Conservation (phyloP, 2,329 filamentous ascomycete species). For the Penicillium sp. region DNA sequence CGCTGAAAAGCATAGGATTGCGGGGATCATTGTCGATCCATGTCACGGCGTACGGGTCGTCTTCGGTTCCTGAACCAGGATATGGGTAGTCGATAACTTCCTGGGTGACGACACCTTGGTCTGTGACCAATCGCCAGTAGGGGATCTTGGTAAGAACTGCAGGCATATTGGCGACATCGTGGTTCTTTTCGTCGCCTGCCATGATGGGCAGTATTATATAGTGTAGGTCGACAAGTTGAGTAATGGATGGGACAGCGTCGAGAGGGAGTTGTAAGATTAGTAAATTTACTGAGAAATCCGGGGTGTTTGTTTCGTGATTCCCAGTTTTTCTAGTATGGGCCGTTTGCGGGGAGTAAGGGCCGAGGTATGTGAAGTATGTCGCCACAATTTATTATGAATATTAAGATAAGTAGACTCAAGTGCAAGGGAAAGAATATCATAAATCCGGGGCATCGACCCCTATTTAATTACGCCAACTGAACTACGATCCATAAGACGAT, state of each 20-base stretch:
- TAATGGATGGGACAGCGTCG: background rate
- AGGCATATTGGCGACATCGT: conserved; percentile 26
- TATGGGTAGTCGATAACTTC: conserved; percentile 59
- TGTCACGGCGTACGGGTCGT: conserved; percentile 67
- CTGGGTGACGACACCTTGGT: conserved; percentile 60
- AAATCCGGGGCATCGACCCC: background rate
- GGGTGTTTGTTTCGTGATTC: background rate
- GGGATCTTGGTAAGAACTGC: conserved; percentile 30
- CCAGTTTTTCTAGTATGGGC: background rate
- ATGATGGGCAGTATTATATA: conserved; percentile 21
- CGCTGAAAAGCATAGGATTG: conserved; percentile 64
- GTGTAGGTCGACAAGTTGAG: background rate
- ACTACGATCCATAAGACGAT: background rate
- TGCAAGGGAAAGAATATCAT: background rate
- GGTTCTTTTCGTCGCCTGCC: conserved; percentile 24
- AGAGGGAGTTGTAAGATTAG: background rate
- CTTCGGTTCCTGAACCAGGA: conserved; percentile 61
- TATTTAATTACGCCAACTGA: conserved; percentile 2
- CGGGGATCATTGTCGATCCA: conserved; percentile 67
- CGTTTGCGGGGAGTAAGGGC: background rate
- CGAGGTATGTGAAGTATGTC: background rate
- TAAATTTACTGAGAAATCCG: background rate
- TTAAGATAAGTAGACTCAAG: background rate
- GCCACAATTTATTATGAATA: background rate
- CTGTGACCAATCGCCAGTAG: conserved; percentile 55